phyloP scores from a whole-genome alignment of 495 filamentous ascomycete species.

The Extremus antarcticus region DNA sequence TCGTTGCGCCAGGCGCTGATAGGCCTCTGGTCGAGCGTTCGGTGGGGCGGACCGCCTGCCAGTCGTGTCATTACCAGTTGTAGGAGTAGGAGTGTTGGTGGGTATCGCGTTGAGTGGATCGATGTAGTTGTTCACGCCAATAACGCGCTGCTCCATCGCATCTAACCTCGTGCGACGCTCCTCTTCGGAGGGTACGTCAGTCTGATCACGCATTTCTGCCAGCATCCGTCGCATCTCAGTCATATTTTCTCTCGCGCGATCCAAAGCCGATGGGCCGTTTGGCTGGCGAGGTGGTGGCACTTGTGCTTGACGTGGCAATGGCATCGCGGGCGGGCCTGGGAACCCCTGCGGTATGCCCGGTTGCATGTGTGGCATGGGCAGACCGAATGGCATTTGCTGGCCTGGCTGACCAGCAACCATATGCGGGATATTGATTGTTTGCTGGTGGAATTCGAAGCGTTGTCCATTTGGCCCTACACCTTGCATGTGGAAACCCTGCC shows the following conservation, averaged over 20 bases:
- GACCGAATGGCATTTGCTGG: background rate
- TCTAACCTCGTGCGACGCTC: conserved; percentile 6
- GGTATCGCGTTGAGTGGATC: conserved; percentile 9
- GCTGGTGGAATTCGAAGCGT: conserved; percentile 7
- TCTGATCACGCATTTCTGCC: conserved; percentile 4
- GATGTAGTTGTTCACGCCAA: conserved; percentile 12
- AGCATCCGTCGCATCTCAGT: conserved; percentile 18
- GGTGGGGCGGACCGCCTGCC: background rate
- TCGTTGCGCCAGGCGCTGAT: no score
- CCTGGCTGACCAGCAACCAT: background rate
- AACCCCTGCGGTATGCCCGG: background rate
- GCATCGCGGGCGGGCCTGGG: background rate
- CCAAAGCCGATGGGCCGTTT: conserved; percentile 8
- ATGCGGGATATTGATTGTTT: conserved; percentile 4
- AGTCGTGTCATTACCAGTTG: background rate
- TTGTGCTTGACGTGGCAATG: background rate
- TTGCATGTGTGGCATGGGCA: background rate
- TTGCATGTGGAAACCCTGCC: conserved; percentile 17
- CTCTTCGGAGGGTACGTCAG: background rate
- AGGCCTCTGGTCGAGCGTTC: background rate
- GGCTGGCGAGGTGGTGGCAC: background rate
- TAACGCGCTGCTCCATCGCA: conserved; percentile 5
- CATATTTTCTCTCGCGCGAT: conserved; percentile 16
- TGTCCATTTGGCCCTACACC: conserved; percentile 9
- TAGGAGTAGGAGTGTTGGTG: background rate